Base-by-base conservation (phyloP, 768 basidiomycete species). In the Asterophora lycoperdoides region DNA sequence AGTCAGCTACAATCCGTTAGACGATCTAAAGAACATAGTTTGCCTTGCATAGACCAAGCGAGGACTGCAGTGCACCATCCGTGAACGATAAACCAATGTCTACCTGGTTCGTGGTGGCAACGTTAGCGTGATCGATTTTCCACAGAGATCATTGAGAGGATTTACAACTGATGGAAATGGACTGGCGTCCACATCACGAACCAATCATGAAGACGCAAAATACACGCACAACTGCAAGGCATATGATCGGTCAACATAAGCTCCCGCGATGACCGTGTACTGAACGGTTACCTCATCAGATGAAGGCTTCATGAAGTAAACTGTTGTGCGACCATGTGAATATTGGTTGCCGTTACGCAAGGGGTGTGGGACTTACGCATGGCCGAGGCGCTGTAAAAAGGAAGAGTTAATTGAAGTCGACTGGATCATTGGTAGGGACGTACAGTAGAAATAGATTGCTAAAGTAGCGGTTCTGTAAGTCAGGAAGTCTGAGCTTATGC, bases 381-480 rank as follows among this genome's bases (percentile, higher is more conserved):
- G 19, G 54, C 33, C 32, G 48, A 46, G 15, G 35, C 30, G 15
- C 56, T 55, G 38, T 41, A n/a, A 14, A 23, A 3, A 3, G 23
- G 28, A 46, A 41, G 5, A n/a, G 19, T 19, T 11, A 10, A 33
- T 34, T 23, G n/a, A n/a, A n/a, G 20, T 9, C 39, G 28, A 32
- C 35, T 23, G 45, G 14, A 50, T n/a, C 6, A 29, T 15, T n/a
- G 20, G 17, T 20, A 35, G 33, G 15, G 28, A 48, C 63, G 39
- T 46, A 65, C 64, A 67, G 28, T 38, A 61, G 34, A 44, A 60
- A 57, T 19, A 57, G 15, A 41, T 49, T 58, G n/a, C 64, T 63
- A 34, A 64, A 55, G 55, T 66, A 62, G 13, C 65, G 62, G 38
- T 64, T 66, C 64, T 66, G 33, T 11, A 29, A 20, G 34, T 14